Percentiles rank a stretch among this genome's conserved stretches.
Conservation (phyloP, 345 rosid species). For the Trapa bicornis region DNA sequence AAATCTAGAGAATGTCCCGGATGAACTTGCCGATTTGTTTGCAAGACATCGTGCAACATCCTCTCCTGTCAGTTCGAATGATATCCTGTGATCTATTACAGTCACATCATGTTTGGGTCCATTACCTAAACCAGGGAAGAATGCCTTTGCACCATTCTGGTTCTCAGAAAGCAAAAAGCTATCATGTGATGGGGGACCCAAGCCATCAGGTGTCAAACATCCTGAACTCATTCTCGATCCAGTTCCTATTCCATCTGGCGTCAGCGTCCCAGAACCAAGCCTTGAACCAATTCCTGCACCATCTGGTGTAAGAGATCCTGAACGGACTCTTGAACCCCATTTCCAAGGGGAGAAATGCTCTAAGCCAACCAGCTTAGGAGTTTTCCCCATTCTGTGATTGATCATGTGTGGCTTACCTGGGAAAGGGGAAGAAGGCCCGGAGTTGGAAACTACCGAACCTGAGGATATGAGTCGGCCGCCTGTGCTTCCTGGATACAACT, state of each 20-base stretch:
- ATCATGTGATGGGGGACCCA: slow-evolving; percentile 29
- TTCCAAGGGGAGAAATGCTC: slow-evolving; percentile 62
- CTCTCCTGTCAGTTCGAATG: slow-evolving; percentile 90
- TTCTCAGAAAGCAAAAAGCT: slow-evolving; percentile 21
- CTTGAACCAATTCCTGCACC: slow-evolving; percentile 63
- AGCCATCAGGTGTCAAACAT: slow-evolving; percentile 52
- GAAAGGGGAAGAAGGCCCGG: slow-evolving; percentile 70
- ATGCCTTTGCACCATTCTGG: slow-evolving; percentile 35
- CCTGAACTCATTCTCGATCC: slow-evolving; percentile 76
- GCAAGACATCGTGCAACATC: slow-evolving; percentile 91
- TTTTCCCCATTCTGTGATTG: slow-evolving; percentile 50
- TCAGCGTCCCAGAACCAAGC: slow-evolving; percentile 67
- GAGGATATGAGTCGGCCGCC: slow-evolving; percentile 79
- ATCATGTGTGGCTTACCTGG: slow-evolving; percentile 44
- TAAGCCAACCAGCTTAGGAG: slow-evolving; percentile 54
- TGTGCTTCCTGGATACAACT: slow-evolving; percentile 72
- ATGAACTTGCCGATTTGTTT: slow-evolving; percentile 27
- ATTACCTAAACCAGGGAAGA: slow-evolving; percentile 32
- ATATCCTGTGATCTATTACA: slow-evolving; percentile 57
- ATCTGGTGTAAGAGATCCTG: slow-evolving; percentile 78
- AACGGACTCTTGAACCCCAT: slow-evolving; percentile 82
- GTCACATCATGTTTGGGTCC: slow-evolving; percentile 34
- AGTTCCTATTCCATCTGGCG: slow-evolving; percentile 64
- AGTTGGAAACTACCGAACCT: slow-evolving; percentile 64
- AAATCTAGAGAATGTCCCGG: slow-evolving; percentile 25